These are phyloP conservation scores for Paecilomyces sp. DNA, from an alignment of 2,329 filamentous ascomycete genomes.

Conservation along the genomic window DNA sequence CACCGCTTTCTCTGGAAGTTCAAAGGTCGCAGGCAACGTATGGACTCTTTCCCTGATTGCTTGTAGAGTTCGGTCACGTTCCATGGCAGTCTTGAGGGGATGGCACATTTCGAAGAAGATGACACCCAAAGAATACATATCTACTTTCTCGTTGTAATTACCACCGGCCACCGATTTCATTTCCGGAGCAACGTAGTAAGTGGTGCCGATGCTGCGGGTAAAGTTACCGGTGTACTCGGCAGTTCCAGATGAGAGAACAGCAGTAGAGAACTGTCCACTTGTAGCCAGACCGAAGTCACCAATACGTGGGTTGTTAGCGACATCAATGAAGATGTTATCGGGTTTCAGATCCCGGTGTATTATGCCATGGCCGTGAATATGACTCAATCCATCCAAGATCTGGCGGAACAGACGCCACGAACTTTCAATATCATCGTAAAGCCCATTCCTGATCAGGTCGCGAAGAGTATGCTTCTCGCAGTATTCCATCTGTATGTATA, in stretches of 20 bases:
- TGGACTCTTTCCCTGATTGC: slow-evolving; percentile 62
- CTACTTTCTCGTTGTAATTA: slow-evolving; percentile 86
- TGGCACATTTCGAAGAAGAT: slow-evolving; percentile 98
- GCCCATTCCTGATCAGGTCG: slow-evolving; percentile 71
- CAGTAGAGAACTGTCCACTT: slow-evolving; percentile 58
- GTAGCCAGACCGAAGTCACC: slow-evolving; percentile 95
- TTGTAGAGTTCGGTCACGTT: slow-evolving; percentile 59
- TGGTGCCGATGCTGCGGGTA: slow-evolving; percentile 61
- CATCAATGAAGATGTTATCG: slow-evolving; percentile 95
- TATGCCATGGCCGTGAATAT: slow-evolving; percentile 85
- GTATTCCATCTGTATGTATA: slow-evolving; percentile 99
- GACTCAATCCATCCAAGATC: slow-evolving; percentile 78
- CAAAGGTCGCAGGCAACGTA: slow-evolving; percentile 65
- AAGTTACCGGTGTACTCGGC: slow-evolving; percentile 32
- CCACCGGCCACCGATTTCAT: slow-evolving; percentile 67
- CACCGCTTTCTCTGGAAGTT: slow-evolving; percentile 56
- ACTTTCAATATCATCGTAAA: slow-evolving; percentile 68
- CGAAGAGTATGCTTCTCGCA: slow-evolving; percentile 90
- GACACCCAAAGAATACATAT: slow-evolving; percentile 96
- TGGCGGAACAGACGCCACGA: slow-evolving; percentile 89
- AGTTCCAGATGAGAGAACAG: slow-evolving; percentile 28
- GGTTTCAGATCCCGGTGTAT: slow-evolving; percentile 96
- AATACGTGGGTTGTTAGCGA: slow-evolving; percentile 83
- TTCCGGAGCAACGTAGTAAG: slow-evolving; percentile 89
- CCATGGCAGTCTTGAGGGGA: slow-evolving; percentile 55